phyloP scores from a whole-genome alignment of 2,329 filamentous ascomycete species.

The Madurella fahalii region DNA sequence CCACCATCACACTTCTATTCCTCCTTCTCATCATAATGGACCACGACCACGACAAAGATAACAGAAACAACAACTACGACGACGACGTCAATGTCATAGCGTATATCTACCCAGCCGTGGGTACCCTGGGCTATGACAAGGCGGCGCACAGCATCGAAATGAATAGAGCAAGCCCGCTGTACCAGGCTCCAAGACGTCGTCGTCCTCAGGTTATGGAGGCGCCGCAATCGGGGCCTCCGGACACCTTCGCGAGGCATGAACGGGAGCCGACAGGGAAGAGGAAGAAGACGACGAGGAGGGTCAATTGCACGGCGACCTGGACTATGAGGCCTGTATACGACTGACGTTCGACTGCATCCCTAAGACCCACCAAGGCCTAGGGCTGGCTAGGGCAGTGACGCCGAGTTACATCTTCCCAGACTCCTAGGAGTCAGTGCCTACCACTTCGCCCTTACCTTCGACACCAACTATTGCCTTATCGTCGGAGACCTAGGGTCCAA shows the following conservation, averaged over 20 bases:
- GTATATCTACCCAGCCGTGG: constrained; percentile 1
- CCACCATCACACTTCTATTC: background rate
- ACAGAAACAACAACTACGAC: background rate
- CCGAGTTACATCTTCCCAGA: background rate
- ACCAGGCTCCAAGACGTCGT: background rate
- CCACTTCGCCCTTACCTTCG: constrained; percentile 11
- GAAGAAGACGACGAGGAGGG: background rate
- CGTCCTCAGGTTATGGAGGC: background rate
- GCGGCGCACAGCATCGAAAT: background rate
- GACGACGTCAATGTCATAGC: background rate
- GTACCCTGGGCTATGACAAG: background rate
- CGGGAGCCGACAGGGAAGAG: constrained; percentile 7
- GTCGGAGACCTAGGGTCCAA: constrained; percentile 9
- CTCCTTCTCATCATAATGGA: background rate
- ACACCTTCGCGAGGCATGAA: constrained; percentile 3
- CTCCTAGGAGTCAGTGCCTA: background rate
- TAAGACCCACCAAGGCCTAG: constrained; percentile 3
- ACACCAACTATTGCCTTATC: constrained; percentile 4
- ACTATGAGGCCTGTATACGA: constrained; percentile 2
- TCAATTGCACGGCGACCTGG: background rate
- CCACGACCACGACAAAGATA: background rate
- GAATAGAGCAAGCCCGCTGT: background rate
- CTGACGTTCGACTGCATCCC: constrained; percentile 4
- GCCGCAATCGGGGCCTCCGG: constrained; percentile 1
- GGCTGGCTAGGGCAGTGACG: constrained; percentile 1